These are phyloP conservation scores for Agrocybe chaxingu DNA, from an alignment of 768 basidiomycete genomes.

Conservation along the genomic window DNA sequence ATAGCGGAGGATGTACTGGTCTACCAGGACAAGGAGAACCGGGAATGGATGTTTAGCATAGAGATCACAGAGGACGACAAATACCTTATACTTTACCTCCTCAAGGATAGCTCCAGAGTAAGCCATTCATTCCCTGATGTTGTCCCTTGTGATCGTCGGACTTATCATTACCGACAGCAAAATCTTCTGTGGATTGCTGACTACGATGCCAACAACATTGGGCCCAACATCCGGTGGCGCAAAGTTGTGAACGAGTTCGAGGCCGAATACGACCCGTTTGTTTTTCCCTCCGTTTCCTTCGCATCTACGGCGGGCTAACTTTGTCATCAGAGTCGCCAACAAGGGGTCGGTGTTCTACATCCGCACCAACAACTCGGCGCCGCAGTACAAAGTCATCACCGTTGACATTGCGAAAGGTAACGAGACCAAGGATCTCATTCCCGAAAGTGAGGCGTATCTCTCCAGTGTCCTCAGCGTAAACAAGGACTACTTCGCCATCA, in stretches of 20 bases:
- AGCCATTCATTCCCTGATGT: constrained; percentile 13
- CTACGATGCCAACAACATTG: constrained; percentile 55
- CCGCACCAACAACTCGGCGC: constrained; percentile 62
- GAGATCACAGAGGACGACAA: constrained; percentile 62
- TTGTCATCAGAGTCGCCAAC: constrained; percentile 51
- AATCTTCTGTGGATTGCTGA: constrained; percentile 75
- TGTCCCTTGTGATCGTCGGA: neutral
- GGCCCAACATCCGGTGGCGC: constrained; percentile 65
- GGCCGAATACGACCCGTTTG: constrained; percentile 63
- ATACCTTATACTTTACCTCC: constrained; percentile 53
- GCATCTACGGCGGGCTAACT: constrained; percentile 2
- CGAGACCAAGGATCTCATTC: constrained; percentile 57
- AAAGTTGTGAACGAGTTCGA: constrained; percentile 71
- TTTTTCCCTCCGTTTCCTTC: constrained; percentile 8
- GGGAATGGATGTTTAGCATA: constrained; percentile 60
- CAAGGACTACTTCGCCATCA: constrained; percentile 52
- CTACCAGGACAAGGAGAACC: constrained; percentile 59
- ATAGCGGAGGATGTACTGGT: constrained; percentile 69
- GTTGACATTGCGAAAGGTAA: constrained; percentile 55
- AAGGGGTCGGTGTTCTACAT: constrained; percentile 62
- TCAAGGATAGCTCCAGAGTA: constrained; percentile 65
- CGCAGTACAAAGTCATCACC: constrained; percentile 63
- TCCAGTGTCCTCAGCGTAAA: constrained; percentile 45
- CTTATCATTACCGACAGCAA: constrained; percentile 40
- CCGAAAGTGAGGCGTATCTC: constrained; percentile 64